phyloP scores from a whole-genome alignment of 257 asterid genomes.

The Fraxinus americana region DNA sequence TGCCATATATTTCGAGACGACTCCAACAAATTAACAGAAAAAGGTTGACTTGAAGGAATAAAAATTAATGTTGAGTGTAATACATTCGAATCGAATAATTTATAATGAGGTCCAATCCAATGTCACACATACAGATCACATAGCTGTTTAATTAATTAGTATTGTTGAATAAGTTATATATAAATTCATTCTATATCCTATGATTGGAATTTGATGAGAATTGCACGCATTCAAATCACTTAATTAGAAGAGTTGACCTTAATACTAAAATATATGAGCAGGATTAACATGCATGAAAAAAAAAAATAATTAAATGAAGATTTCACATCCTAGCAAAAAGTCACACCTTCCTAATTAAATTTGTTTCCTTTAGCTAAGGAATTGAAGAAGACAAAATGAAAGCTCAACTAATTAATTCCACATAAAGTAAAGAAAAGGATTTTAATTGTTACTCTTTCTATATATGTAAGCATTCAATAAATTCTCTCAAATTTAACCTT shows the following conservation, averaged over 20 bases:
- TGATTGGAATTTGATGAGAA: conserved; percentile 25
- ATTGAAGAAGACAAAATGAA: background rate
- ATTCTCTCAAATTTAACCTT: background rate
- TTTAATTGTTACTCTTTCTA: background rate
- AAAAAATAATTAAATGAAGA: background rate
- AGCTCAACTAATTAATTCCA: conserved; percentile 2
- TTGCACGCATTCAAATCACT: conserved; percentile 30
- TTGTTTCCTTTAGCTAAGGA: background rate
- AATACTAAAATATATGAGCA: background rate
- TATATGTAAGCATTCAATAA: background rate
- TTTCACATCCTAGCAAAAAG: background rate
- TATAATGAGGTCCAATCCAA: conserved; percentile 17
- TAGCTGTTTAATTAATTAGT: conserved; percentile 28
- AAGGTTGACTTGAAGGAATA: conserved; percentile 32
- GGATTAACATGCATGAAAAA: background rate
- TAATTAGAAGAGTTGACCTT: conserved; percentile 40
- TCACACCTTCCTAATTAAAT: background rate
- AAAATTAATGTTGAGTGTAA: conserved; percentile 32
- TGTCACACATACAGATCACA: conserved; percentile 8
- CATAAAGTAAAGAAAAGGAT: background rate
- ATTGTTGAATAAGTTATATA: conserved; percentile 7
- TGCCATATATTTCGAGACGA: conserved; percentile 12
- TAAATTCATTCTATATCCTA: conserved; percentile 30
- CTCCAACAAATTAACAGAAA: background rate
- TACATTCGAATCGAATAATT: conserved; percentile 26